Evolutionary conservation across 164 flowering plant species (phyloP), one percentile per base, ranked within the genome.

Genomic region (Chimonanthus salicifolius): DNA sequence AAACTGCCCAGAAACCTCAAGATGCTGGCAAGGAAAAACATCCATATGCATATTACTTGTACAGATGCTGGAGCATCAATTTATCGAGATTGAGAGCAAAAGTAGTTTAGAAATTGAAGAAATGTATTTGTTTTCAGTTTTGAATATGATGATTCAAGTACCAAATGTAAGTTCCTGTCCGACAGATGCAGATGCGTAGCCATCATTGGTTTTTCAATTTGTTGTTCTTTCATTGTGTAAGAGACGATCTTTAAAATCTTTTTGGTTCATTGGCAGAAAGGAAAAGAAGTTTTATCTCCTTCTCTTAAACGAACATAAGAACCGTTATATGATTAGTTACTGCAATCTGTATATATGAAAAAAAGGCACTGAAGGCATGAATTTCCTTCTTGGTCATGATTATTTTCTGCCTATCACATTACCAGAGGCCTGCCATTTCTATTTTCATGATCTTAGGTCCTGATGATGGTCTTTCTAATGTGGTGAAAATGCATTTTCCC

Each of bases 61-160:
- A 66, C 47, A 44, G 16, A 66, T 66, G 33, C 7, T n/a, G 21
- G 7, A 15, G 68, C 16, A 13, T 45, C 3, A 45, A 44, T 66
- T 66, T 10, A 7, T 46, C n/a, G 46, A n/a, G n/a, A 44, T 15
- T 44, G 9, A 48, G 45, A 44, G 8, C 4, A 66, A 44, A 66
- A 45, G 13, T 66, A 66, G 68, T 44, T 45, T 8, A 33, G 47
- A 13, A 45, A 44, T 44, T 66, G 16, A 45, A 45, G 68, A 66
- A 66, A 44, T 66, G 68, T 44, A 66, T 66, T 66, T 66, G 16
- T 66, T 66, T 66, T 44, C 68, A 66, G 68, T 66, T 66, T 66
- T 66, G 46, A 15, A 33, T 66, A 44, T 13, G 45, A 13, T 45
- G 4, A 16, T 18, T 16, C 20, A 62, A 16, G 20, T 62, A n/a